Evolutionary conservation across 805 yeast species (phyloP).

Genomic region (Yarrowia divulgata): DNA sequence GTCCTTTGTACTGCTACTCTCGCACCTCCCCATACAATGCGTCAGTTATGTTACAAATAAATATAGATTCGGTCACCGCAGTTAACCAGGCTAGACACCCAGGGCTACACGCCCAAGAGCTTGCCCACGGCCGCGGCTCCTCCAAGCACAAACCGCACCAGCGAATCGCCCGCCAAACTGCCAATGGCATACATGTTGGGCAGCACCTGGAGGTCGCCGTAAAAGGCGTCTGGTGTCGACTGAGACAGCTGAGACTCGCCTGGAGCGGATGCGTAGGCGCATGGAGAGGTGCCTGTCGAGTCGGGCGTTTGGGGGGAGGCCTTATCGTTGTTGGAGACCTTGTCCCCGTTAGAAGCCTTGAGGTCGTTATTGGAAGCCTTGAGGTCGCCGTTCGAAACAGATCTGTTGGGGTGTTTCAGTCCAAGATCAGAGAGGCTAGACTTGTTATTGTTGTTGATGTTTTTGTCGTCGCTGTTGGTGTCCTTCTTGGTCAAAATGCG

Average conservation of each 20-base stretch:
- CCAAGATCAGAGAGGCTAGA: not conserved
- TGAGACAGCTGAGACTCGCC: constrained; percentile 3
- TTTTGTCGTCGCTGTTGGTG: not conserved
- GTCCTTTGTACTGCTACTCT: no score
- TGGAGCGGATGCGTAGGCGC: not conserved
- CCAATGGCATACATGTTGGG: constrained; percentile 47
- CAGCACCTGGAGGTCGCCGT: constrained; percentile 41
- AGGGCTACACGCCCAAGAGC: constrained; percentile 42
- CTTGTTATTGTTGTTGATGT: not conserved
- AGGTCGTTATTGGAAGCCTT: no score
- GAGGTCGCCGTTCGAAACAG: not conserved
- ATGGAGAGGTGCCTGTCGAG: constrained; percentile 39
- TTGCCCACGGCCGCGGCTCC: constrained; percentile 48
- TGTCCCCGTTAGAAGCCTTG: no score
- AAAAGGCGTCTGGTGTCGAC: not conserved
- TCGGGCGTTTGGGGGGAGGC: constrained; percentile 33
- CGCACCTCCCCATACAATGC: not conserved
- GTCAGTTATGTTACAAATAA: constrained; percentile 30
- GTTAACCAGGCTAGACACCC: no score
- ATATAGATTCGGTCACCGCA: constrained; percentile 5
- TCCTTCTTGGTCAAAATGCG: constrained; percentile 32
- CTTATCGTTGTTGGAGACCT: no score
- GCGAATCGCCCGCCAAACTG: constrained; percentile 48
- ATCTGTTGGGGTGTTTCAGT: not conserved
- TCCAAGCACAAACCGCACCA: constrained; percentile 48